Conservation (phyloP, 2,329 filamentous ascomycete species). For the Tolypocladium tropicale region DNA sequence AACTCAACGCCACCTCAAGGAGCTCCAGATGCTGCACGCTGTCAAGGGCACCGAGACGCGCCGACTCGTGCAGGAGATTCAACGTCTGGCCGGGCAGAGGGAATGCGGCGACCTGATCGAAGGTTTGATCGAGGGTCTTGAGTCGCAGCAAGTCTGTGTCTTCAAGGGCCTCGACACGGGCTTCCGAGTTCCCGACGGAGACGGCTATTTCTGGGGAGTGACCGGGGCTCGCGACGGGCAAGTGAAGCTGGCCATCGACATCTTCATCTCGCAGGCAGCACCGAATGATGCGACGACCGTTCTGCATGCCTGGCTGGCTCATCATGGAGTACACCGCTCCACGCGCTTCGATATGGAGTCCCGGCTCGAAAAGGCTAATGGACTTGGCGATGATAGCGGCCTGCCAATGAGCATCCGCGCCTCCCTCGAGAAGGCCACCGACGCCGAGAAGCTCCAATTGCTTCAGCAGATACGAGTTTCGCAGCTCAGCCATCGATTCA, state of each 20-base stretch:
- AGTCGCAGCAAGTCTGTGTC: conserved; percentile 12
- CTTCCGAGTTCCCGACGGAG: conserved; percentile 19
- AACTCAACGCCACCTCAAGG: conserved; percentile 19
- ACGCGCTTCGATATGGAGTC: conserved; percentile 22
- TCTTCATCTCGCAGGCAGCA: conserved; percentile 24
- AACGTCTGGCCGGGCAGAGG: conserved; percentile 8
- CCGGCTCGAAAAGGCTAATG: conserved; percentile 11
- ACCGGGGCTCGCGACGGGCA: conserved; percentile 8
- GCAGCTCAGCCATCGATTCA: conserved; percentile 12
- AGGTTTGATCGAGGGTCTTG: conserved; percentile 16
- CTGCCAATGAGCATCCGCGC: conserved; percentile 16
- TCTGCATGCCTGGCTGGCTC: conserved; percentile 27
- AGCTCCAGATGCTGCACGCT: conserved; percentile 19
- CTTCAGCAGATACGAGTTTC: conserved; percentile 20
- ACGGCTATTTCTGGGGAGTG: conserved; percentile 23
- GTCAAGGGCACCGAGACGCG: conserved; percentile 15
- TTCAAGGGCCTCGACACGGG: conserved; percentile 26
- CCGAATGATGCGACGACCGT: conserved; percentile 19
- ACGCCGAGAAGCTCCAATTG: conserved; percentile 18
- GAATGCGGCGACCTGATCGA: conserved; percentile 12
- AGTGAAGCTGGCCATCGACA: conserved; percentile 12
- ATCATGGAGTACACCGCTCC: conserved; percentile 20
- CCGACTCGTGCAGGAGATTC: conserved; percentile 13
- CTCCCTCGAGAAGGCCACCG: conserved; percentile 16
- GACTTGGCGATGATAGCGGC: not conserved